Base-by-base conservation (phyloP, 495 filamentous ascomycete species). In the Rhypophila decipiens region DNA sequence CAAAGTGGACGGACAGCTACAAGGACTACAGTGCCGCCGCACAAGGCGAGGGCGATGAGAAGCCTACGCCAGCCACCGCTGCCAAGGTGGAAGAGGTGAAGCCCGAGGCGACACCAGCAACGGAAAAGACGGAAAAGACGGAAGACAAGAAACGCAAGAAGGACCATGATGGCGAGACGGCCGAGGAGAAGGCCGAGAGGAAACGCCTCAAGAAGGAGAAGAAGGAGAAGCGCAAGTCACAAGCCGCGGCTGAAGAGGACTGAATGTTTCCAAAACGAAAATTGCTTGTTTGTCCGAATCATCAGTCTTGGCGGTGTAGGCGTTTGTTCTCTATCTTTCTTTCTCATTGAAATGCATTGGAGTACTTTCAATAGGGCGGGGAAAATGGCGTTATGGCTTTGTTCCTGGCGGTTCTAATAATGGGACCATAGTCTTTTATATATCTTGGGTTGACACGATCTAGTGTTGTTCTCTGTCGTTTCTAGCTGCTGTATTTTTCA, bases 1-100 rank as follows among this genome's bases (percentile, higher is more conserved):
- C 86, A 39, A 83, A 90, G 65, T 98, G 93, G 93, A 90, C 85
- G 53, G 70, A 74, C 37, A 82, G 84, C 29, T 96, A 96, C 76
- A 90, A 84, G 64, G 93, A 98, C 71, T 95, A 80, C 75, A 84
- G 73, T 59, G 73, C 70, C 9, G 64, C 64, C 15, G 57, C 69
- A 12, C 46, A 49, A 17, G 33, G 37, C 10, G 70, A 66, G 24
- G 64, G 73, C 13, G 44, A 44, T 11, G 67, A 65, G 18, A 62
- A 74, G 13, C 68, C 50, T 8, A 55, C 75, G 53, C 52, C 47
- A 19, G 55, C 55, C 2, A 48, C 35, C n/a, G 24, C 29, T 15
- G 45, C 55, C 17, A 44, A 46, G 24, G 52, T 52, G 23, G 55
- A 56, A 31, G 46, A 65, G 18, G 56, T 61, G 21, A 52, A 64